Percentiles rank a stretch among this genome's conserved stretches.
phyloP scores from a whole-genome alignment of 179 eudicot genomes.

The Spergularia azorica region DNA sequence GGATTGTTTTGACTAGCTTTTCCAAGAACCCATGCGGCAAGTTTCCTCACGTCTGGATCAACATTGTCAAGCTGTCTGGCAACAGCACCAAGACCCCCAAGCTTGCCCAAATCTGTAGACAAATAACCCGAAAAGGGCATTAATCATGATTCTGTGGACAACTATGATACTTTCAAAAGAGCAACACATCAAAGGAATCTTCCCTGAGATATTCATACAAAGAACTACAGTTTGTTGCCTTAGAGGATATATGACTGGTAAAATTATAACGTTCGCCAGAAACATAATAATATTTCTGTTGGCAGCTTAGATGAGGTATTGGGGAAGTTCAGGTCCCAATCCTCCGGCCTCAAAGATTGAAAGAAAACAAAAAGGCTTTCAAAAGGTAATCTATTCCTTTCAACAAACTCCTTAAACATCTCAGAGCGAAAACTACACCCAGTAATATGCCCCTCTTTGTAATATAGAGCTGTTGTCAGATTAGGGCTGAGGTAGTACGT shows the following conservation, averaged over 20 bases:
- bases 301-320: background rate
- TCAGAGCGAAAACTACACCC: background rate
- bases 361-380: background rate
- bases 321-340: background rate
- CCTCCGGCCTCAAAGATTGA: background rate
- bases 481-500: constrained; percentile 17
- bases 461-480: background rate
- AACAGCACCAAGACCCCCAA: constrained; percentile 80
- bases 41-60: constrained; percentile 62
- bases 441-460: background rate
- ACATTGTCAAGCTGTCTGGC: constrained; percentile 55
- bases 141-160: background rate
- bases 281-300: background rate
- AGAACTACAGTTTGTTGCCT: background rate
- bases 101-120: constrained; percentile 70
- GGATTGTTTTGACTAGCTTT: constrained; percentile 90
- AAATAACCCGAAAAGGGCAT: background rate
- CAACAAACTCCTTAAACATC: background rate
- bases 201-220: background rate
- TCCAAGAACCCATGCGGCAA: constrained; percentile 88
- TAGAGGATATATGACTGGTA: background rate
- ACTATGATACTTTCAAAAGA: background rate
- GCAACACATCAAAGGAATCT: background rate
- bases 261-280: background rate
- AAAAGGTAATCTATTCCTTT: background rate